Conservation (phyloP, 2,329 filamentous ascomycete species). For the Periconia digitata region DNA sequence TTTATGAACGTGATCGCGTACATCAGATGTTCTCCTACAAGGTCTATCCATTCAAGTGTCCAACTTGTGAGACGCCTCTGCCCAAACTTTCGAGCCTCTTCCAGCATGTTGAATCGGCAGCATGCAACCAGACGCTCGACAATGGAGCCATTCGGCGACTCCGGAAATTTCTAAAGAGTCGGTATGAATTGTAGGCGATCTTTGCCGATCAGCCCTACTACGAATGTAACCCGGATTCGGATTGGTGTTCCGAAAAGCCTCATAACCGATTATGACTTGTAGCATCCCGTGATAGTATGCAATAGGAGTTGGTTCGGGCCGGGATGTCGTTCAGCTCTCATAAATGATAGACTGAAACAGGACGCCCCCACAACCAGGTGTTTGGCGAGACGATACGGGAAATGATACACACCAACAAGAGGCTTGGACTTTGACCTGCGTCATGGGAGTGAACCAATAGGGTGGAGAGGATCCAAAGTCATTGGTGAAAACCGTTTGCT, state of each 20-base stretch:
- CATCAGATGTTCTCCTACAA: not conserved
- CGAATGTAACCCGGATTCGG: not conserved
- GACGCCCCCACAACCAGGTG: too few relatives aligned
- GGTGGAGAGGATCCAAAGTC: too few relatives aligned
- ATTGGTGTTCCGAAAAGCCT: not conserved
- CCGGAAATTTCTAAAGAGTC: not conserved
- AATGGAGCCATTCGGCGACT: conserved; percentile 1
- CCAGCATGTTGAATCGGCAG: conserved; percentile 5
- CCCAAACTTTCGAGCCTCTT: conserved; percentile 4
- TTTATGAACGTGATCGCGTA: conserved; percentile 1
- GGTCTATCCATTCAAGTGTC: conserved; percentile 5
- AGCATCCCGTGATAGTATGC: too few relatives aligned
- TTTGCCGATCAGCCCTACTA: not conserved
- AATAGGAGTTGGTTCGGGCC: too few relatives aligned
- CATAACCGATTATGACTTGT: too few relatives aligned
- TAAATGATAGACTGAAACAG: too few relatives aligned
- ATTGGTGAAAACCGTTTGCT: too few relatives aligned
- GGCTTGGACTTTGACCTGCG: too few relatives aligned
- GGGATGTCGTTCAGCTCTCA: too few relatives aligned
- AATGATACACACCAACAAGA: too few relatives aligned
- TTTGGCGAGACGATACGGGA: too few relatives aligned
- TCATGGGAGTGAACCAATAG: too few relatives aligned
- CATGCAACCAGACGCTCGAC: conserved; percentile 3
- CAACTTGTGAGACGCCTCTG: conserved; percentile 1
- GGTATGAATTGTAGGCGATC: not conserved